Base-by-base conservation (phyloP, 1,284 basidiomycete genomes). In the Austroboletus olivaceoglutinosus region DNA sequence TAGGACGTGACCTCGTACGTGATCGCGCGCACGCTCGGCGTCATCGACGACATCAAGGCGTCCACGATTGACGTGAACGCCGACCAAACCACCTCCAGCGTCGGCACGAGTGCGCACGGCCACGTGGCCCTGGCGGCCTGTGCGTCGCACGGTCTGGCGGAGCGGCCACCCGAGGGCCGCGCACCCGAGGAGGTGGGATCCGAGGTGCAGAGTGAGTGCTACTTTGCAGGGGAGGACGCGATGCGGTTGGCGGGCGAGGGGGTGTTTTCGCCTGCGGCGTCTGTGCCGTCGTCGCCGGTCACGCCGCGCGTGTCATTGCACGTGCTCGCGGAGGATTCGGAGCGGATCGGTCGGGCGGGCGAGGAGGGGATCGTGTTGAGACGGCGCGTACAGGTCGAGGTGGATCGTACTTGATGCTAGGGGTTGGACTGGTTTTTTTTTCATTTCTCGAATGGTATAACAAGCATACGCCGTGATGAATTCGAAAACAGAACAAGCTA, bases 1-100 rank as follows among this genome's bases (percentile, higher is more conserved):
- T 5, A 91, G 88, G 88, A 91, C 64, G 81, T 91, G 48, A 75
- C 81, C 8, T 86, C 89, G n/a, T 91, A 91, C 59, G 80, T 82
- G 48, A 85, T 91, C 60, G 89, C 85, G n/a, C 83, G 88, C 52
- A 90, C 87, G 6, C 76, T 91, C 41, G 89, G 88, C 25, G 78
- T 89, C 52, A 77, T 86, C 55, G 85, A 88, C 67, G 77, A 80
- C 53, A 80, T 82, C 50, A 82, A 82, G 63, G 84, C 85, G 0
- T 83, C 83, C 21, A 86, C 85, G 21, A 81, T 75, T 64, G 83
- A 84, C 54, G 64, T 70, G 9, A 54, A 74, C 36, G 53, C 40
- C 3, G 25, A 25, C 31, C 31, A 4, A n/a, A n/a, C n/a, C n/a
- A n/a, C n/a, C n/a, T n/a, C 12, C 16, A n/a, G 12, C 31, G 29